Conservation (phyloP, 192 early-diverging fungal species). For the Diversispora epigaea region DNA sequence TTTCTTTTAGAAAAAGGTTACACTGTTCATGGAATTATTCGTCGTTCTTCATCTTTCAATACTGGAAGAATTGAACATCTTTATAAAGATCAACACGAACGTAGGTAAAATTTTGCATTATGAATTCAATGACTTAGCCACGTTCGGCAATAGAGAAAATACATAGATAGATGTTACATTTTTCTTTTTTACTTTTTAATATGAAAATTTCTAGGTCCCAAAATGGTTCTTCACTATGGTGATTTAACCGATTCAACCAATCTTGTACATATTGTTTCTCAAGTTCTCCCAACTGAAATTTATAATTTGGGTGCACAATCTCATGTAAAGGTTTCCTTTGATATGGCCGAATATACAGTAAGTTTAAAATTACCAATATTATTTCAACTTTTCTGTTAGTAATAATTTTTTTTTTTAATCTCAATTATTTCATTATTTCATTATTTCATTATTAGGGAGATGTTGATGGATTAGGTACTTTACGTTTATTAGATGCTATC, state of each 20-base stretch:
- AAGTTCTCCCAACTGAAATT: conserved; percentile 73
- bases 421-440: too few species aligned
- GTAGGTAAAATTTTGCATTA: conserved; percentile 41
- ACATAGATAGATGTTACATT: neutral
- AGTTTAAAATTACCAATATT: neutral
- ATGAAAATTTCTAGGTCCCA: conserved; percentile 40
- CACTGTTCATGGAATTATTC: conserved; percentile 77
- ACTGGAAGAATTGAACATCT: conserved; percentile 78
- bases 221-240: conserved; percentile 76
- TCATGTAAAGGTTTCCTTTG: conserved; percentile 70
- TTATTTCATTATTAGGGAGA: conserved; percentile 42
- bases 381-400: neutral
- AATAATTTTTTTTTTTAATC: too few species aligned
- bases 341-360: conserved; percentile 76
- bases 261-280: conserved; percentile 69
- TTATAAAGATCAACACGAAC: conserved; percentile 69
- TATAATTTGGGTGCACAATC: conserved; percentile 81
- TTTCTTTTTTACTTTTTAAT: neutral
- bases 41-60: conserved; percentile 83
- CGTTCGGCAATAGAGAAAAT: neutral
- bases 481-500: conserved; percentile 76
- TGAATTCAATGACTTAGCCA: neutral
- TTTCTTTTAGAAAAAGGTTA: conserved; percentile 74
- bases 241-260: conserved; percentile 79
- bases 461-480: conserved; percentile 76